Evolutionary conservation across 1,139 yeast species (phyloP).

Genomic region (Hemisphaericaspora xylofermentans): DNA sequence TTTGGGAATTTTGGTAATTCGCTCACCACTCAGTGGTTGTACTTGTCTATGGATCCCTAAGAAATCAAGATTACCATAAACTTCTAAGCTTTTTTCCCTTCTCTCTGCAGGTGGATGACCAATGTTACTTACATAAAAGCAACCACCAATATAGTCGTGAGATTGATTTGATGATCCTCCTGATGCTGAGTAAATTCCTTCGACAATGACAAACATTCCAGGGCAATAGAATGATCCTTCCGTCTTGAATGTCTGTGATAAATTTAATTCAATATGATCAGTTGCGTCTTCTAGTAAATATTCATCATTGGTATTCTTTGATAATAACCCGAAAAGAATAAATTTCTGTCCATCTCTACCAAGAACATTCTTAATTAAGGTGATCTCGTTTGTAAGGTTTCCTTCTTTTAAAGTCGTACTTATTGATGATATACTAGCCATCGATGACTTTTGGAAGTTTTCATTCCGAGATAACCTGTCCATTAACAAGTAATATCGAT

Average conservation of each 20-base stretch:
- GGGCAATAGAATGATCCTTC: slow-evolving; percentile 69
- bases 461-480: slow-evolving; percentile 80
- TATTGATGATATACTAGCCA: slow-evolving; percentile 38
- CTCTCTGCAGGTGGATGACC: slow-evolving; percentile 90
- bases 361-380: slow-evolving; percentile 75
- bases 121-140: slow-evolving; percentile 71
- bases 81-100: slow-evolving; percentile 62
- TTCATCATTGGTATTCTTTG: slow-evolving; percentile 62
- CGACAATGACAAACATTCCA: slow-evolving; percentile 80
- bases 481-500: slow-evolving; percentile 57
- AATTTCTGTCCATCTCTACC: slow-evolving; percentile 83
- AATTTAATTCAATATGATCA: slow-evolving; percentile 70
- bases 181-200: slow-evolving; percentile 77
- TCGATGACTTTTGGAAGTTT: slow-evolving; percentile 56
- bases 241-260: slow-evolving; percentile 64
- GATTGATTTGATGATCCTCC: slow-evolving; percentile 41
- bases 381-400: slow-evolving; percentile 51
- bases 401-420: slow-evolving; percentile 23
- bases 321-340: slow-evolving; percentile 72
- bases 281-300: slow-evolving; percentile 80
- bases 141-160: slow-evolving; percentile 38
- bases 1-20: slow-evolving; percentile 54
- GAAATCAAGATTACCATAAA: slow-evolving; percentile 78
- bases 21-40: slow-evolving; percentile 25
- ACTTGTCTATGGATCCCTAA: slow-evolving; percentile 59